Percentiles rank a stretch among this genome's conserved stretches.
Conservation (phyloP, 2,329 filamentous ascomycete species). For the Emydomyces testavorans region DNA sequence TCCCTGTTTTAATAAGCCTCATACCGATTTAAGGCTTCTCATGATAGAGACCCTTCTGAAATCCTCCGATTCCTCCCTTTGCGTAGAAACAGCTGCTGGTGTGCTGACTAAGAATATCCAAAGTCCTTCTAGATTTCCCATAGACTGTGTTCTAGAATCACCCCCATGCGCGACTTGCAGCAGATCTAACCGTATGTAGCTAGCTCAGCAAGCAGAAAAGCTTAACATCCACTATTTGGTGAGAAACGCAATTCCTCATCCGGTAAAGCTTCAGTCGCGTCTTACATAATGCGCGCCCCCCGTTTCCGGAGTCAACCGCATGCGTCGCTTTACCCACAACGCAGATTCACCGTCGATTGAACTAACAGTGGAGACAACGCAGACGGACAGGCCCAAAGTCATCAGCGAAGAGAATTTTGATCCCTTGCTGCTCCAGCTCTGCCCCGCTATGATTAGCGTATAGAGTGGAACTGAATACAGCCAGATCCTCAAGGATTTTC, state of each 20-base stretch:
- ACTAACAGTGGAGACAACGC: background rate
- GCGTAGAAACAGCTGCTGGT: background rate
- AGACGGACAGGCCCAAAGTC: background rate
- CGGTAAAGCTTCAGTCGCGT: background rate
- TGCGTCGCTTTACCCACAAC: background rate
- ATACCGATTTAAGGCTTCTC: too few relatives aligned
- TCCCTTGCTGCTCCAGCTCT: background rate
- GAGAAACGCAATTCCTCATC: background rate
- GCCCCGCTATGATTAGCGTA: background rate
- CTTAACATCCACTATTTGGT: too few relatives aligned
- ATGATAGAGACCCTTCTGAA: too few relatives aligned
- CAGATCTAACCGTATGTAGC: too few relatives aligned
- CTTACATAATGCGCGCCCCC: background rate
- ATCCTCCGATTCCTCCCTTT: background rate
- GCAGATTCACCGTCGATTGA: background rate
- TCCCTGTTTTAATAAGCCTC: too few relatives aligned
- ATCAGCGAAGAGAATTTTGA: background rate
- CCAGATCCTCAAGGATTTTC: background rate
- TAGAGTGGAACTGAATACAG: background rate
- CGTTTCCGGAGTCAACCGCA: background rate
- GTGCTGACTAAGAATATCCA: background rate
- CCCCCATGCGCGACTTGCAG: too few relatives aligned
- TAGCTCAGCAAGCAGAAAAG: too few relatives aligned
- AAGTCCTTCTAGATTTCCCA: background rate
- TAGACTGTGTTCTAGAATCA: background rate